Base-by-base conservation (phyloP, 805 yeast species). In the Teunomyces panamensis region DNA sequence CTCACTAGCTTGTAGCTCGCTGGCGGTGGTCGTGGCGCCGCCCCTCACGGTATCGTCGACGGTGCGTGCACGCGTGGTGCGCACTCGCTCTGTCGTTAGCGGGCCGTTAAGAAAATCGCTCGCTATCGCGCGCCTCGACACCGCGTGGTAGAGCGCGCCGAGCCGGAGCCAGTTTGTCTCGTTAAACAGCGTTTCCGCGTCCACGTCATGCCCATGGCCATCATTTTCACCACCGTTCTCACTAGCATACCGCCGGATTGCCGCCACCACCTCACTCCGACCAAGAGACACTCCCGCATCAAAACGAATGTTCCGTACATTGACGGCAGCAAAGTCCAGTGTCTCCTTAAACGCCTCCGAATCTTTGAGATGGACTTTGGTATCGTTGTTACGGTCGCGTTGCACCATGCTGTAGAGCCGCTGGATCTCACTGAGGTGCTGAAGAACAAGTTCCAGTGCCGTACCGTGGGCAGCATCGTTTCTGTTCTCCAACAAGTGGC, bases 81-180 rank as follows among this genome's bases (percentile, higher is more conserved):
- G 65, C 55, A 76, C 80, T 51, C 79, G 77, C 52, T 84, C 85
- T 2, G 84, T 70, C 13, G 78, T 81, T 36, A 88, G 66, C 0
- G 95, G 90, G 0, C 95, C 96, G 46, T 83, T 68, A 50, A 89
- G 63, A 58, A 85, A 87, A 52, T 84, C 87, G 16, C 74, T 67
- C 0, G 80, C 75, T 0, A 74, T 63, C 0, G 86, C 74, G 43
- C 75, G 72, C 3, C 59, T 59, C 47, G 85, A 77, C 30, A 75
- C 58, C 50, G 71, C 63, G 50, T 75, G 66, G 53, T 73, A 79
- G 28, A 81, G 58, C 2, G 77, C 62, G 0, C 90, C 91, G 20
- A 85, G 59, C 44, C 71, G 68, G 33, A 78, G 62, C 89, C 91
- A 85, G 58, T 85, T 76, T 52, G 73, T 74, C 16, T 71, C 70